These are phyloP conservation scores for Cladophialophora chaetospira DNA, from an alignment of 2,329 filamentous ascomycete genomes.

Conservation along the genomic window DNA sequence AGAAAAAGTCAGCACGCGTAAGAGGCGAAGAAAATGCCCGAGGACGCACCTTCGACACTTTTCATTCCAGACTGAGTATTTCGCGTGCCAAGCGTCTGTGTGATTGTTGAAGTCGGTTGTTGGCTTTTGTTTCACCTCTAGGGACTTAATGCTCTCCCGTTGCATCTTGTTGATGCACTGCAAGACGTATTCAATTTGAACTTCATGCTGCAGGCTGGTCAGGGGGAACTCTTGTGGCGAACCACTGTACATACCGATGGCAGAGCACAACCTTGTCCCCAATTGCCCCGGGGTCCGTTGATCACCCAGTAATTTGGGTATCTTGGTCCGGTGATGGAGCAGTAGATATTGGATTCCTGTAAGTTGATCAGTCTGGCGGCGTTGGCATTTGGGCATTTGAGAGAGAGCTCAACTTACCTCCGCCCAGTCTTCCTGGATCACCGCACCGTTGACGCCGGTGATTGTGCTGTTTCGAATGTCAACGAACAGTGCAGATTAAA, in stretches of 20 bases:
- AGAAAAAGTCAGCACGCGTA: slow-evolving; percentile 38
- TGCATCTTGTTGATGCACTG: slow-evolving; percentile 18
- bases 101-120: slow-evolving; percentile 17
- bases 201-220: not conserved
- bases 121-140: slow-evolving; percentile 9
- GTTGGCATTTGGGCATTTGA: not conserved
- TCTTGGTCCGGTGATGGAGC: not conserved
- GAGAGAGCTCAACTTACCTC: not conserved
- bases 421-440: slow-evolving; percentile 5
- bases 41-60: slow-evolving; percentile 25
- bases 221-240: not conserved
- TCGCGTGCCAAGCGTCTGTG: slow-evolving; percentile 15
- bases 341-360: slow-evolving; percentile 10
- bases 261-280: slow-evolving; percentile 6
- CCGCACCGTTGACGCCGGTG: slow-evolving; percentile 1
- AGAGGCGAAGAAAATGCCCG: slow-evolving; percentile 45
- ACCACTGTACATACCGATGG: not conserved
- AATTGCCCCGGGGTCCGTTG: slow-evolving; percentile 9
- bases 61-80: slow-evolving; percentile 12
- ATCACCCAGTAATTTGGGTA: slow-evolving; percentile 26
- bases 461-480: not conserved
- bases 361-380: too few species aligned
- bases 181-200: slow-evolving; percentile 13
- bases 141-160: slow-evolving; percentile 9
- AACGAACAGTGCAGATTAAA: not conserved